Conservation (phyloP, 2,329 filamentous ascomycete species). For the Epichloe typhina region DNA sequence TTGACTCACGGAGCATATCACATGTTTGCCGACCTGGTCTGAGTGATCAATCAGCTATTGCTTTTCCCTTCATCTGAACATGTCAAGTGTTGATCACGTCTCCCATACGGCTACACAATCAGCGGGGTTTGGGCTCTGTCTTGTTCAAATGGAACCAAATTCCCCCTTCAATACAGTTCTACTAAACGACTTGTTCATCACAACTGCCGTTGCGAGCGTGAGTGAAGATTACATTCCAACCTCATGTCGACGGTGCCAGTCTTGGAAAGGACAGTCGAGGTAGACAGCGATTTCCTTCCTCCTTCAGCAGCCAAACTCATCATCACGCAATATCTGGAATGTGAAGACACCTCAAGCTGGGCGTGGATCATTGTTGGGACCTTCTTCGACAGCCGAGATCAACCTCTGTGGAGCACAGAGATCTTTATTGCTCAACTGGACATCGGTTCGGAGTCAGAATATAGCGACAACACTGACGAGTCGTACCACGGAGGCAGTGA, state of each 20-base stretch:
- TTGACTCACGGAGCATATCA: not conserved
- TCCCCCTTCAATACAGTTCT: not conserved
- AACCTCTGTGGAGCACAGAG: slow-evolving; percentile 33
- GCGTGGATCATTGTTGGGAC: slow-evolving; percentile 33
- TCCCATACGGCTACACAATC: not conserved
- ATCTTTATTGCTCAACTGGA: slow-evolving; percentile 24
- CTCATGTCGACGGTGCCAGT: slow-evolving; percentile 10
- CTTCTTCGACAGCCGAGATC: slow-evolving; percentile 31
- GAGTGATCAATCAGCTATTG: not conserved
- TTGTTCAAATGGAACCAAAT: not conserved
- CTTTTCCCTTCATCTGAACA: not conserved
- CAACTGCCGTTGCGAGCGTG: not conserved
- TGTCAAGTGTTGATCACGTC: not conserved
- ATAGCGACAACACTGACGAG: slow-evolving; percentile 9
- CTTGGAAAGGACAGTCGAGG: slow-evolving; percentile 14
- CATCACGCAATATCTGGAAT: slow-evolving; percentile 29
- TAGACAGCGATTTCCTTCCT: slow-evolving; percentile 23
- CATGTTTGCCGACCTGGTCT: not conserved
- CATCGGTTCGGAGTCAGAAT: slow-evolving; percentile 13
- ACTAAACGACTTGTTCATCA: not conserved
- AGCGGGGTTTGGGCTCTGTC: not conserved
- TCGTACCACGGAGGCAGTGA: slow-evolving; percentile 1
- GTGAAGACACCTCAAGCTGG: slow-evolving; percentile 23
- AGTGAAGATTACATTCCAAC: not conserved
- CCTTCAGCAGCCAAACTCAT: slow-evolving; percentile 31